Percentiles rank a stretch among this genome's conserved stretches.
Evolutionary conservation across 148 eudicot species (phyloP).

Genomic region (Rhododendron mucronatum): DNA sequence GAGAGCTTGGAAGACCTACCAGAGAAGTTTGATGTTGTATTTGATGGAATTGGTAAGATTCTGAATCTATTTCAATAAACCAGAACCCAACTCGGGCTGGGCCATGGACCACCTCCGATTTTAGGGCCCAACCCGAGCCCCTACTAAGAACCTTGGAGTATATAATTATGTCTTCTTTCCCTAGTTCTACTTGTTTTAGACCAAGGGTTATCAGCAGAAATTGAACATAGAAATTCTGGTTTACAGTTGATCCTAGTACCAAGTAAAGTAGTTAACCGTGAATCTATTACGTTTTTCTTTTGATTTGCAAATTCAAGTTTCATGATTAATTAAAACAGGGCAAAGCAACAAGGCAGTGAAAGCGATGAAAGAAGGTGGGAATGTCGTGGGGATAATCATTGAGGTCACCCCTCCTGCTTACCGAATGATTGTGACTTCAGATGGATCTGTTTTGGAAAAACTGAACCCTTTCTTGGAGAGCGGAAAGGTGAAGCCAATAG

Average conservation of each 20-base stretch:
- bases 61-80: not conserved
- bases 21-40: slow-evolving; percentile 86
- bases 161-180: too few relatives aligned
- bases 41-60: slow-evolving; percentile 78
- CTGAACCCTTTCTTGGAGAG: slow-evolving; percentile 73
- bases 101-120: not conserved
- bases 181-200: too few relatives aligned
- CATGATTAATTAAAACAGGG: slow-evolving; percentile 28
- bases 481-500: slow-evolving; percentile 69
- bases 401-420: slow-evolving; percentile 80
- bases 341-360: slow-evolving; percentile 68
- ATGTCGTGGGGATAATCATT: slow-evolving; percentile 68
- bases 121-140: not conserved
- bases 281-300: too few relatives aligned
- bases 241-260: too few relatives aligned
- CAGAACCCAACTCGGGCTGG: not conserved
- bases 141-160: too few relatives aligned
- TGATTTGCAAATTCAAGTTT: not conserved
- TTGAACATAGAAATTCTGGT: too few relatives aligned
- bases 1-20: slow-evolving; percentile 76
- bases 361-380: slow-evolving; percentile 84
- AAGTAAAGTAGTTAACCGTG: too few relatives aligned
- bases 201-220: too few relatives aligned
- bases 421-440: slow-evolving; percentile 67
- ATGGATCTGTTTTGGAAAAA: slow-evolving; percentile 59